These are phyloP conservation scores for Peronospora farinosa DNA, from an alignment of 352 stramenopile genomes.

Conservation along the genomic window DNA sequence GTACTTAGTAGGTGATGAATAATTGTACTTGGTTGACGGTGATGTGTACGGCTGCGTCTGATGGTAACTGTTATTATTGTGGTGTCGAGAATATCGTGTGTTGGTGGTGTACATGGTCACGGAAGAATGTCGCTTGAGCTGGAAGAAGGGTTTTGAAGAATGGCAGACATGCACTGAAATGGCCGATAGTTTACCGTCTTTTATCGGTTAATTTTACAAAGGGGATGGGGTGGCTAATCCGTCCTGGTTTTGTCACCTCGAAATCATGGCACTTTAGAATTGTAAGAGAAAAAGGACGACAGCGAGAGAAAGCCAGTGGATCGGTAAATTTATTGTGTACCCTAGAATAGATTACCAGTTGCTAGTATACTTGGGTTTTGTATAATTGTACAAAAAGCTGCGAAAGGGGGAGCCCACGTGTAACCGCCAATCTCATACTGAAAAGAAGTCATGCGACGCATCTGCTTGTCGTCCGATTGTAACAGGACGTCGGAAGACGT, in stretches of 20 bases:
- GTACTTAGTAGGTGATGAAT: slow-evolving; percentile 24
- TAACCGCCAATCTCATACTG: slow-evolving; percentile 15
- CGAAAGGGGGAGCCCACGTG: neutral
- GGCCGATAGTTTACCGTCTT: slow-evolving; percentile 10
- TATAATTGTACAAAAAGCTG: slow-evolving; percentile 8
- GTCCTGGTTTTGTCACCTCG: neutral
- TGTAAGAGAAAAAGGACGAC: slow-evolving; percentile 1
- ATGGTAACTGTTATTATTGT: slow-evolving; percentile 22
- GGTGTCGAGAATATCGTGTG: slow-evolving; percentile 34
- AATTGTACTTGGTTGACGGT: slow-evolving; percentile 25
- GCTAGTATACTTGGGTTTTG: slow-evolving; percentile 6
- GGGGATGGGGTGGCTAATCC: neutral
- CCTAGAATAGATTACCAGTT: slow-evolving; percentile 24
- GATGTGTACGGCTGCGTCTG: slow-evolving; percentile 17
- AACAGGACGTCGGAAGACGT: slow-evolving; percentile 27
- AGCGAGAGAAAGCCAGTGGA: slow-evolving; percentile 21
- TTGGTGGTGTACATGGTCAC: slow-evolving; percentile 32
- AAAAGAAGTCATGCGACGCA: slow-evolving; percentile 7
- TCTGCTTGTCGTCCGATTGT: slow-evolving; percentile 20
- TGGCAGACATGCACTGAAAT: slow-evolving; percentile 10
- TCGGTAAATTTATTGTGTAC: slow-evolving; percentile 9
- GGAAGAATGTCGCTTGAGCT: slow-evolving; percentile 2
- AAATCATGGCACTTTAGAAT: slow-evolving; percentile 3
- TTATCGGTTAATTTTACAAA: slow-evolving; percentile 16
- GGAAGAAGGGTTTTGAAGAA: slow-evolving; percentile 36